Base-by-base conservation (phyloP, 768 basidiomycete genomes). In the Nidula microcarpa region DNA sequence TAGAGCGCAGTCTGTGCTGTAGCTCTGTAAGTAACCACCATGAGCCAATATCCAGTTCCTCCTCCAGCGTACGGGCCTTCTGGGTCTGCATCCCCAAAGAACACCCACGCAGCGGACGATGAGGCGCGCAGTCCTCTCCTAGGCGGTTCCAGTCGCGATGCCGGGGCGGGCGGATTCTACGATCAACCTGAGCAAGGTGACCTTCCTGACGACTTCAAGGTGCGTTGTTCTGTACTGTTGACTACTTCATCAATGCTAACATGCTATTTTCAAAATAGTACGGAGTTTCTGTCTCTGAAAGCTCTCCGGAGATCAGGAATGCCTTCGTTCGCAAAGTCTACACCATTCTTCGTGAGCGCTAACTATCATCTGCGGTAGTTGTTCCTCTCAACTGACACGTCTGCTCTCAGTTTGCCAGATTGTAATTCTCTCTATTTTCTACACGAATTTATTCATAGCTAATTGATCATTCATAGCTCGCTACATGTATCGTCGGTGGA, bases 131-230 rank as follows among this genome's bases (percentile, higher is more conserved):
- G 87, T 55, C 89, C 87, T 1, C 70, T 92, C 36, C 75, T 89
- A 23, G 76, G 75, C 41, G 71, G 78, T 23, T 66, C 80, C 16
- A 74, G 81, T 51, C 74, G 77, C 54, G 72, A 68, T 41, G 67
- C 18, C 18, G 13, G 74, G 14, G 67, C 67, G 14, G 75, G 77
- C 32, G 85, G 72, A n/a, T 77, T 85, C 58, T 89, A 80, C 58
- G 82, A 94, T 70, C 90, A 94, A 59, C 86, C 91, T 5, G 75
- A 71, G 30, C 73, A 72, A 34, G 90, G 81, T 46, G 92, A 94
- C 58, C 62, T 94, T 46, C 92, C 91, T 0, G 94, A 96, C 62
- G 95, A 97, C 68, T 97, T 97, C 82, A 93, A 95, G 81, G 91
- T 91, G 55, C 18, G 72, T 62, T 2, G 23, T 30, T 23, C 16